Percentiles rank a stretch among this genome's conserved stretches.
phyloP scores from a whole-genome alignment of 257 asterid genomes.

The Cordia subcordata region DNA sequence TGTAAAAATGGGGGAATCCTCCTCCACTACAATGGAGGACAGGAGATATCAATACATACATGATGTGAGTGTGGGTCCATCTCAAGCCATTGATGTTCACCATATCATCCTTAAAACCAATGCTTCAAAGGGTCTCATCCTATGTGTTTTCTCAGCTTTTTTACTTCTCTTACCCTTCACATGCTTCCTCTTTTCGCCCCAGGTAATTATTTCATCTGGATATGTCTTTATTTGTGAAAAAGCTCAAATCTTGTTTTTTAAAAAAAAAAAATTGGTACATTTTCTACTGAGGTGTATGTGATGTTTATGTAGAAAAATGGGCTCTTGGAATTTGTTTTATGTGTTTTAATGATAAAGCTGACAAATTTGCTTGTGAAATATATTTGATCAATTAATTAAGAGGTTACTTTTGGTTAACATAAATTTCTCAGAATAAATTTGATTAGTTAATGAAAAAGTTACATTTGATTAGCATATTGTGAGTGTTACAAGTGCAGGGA shows the following conservation, averaged over 20 bases:
- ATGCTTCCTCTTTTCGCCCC: conserved; percentile 29
- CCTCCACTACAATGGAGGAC: conserved; percentile 15
- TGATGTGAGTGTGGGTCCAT: conserved; percentile 40
- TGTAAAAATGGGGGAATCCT: conserved; percentile 13
- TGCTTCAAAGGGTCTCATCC: conserved; percentile 20
- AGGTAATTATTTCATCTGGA: conserved; percentile 31
- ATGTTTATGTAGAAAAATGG: no score
- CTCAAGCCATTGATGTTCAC: conserved; percentile 66
- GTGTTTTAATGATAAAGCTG: no score
- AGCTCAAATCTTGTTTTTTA: conserved; percentile 1
- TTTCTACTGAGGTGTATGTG: no score
- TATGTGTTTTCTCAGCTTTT: conserved; percentile 28
- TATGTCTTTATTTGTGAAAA: not conserved
- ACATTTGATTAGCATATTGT: conserved; percentile 1
- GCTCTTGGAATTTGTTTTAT: no score
- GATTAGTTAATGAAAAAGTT: not conserved
- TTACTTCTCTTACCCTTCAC: conserved; percentile 21
- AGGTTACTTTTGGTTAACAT: not conserved
- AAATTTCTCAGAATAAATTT: no score
- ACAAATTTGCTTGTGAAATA: not conserved
- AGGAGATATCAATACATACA: conserved; percentile 53
- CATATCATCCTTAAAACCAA: conserved; percentile 44
- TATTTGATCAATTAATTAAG: not conserved
- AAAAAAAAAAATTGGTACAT: no score
- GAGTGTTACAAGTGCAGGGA: conserved; percentile 26